Conservation (phyloP, 2,329 filamentous ascomycete species). For the Graphiopsis chlorocephala region DNA sequence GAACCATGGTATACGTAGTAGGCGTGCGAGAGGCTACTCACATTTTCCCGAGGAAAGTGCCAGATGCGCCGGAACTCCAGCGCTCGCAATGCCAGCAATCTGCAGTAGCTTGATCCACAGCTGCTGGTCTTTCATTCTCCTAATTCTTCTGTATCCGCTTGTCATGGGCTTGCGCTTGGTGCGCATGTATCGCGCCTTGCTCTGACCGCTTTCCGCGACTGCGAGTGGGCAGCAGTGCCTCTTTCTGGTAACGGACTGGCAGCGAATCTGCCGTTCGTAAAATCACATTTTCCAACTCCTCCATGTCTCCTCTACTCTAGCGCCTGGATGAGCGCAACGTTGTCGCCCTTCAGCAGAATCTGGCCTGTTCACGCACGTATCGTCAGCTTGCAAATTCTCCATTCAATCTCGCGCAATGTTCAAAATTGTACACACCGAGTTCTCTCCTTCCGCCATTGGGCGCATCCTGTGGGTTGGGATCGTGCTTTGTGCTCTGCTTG, state of each 20-base stretch:
- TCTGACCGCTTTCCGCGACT: not conserved
- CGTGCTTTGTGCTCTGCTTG: slow-evolving; percentile 75
- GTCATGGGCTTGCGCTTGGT: not conserved
- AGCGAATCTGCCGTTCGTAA: not conserved
- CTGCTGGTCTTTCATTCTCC: not conserved
- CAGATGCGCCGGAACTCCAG: slow-evolving; percentile 5
- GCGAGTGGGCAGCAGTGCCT: not conserved
- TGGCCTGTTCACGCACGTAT: slow-evolving; percentile 56
- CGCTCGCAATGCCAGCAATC: not conserved
- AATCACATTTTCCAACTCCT: not conserved
- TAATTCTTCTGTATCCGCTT: not conserved
- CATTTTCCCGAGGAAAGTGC: slow-evolving; percentile 13
- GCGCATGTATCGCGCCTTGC: not conserved
- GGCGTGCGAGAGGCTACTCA: slow-evolving; percentile 20
- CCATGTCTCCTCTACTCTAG: slow-evolving; percentile 19
- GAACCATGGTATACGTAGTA: slow-evolving; percentile 12
- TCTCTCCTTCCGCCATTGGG: slow-evolving; percentile 69
- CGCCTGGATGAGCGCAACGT: slow-evolving; percentile 72
- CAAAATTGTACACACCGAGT: slow-evolving; percentile 59
- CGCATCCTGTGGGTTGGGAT: slow-evolving; percentile 71
- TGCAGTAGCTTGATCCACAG: not conserved
- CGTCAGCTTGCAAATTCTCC: not conserved
- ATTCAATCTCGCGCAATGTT: not conserved
- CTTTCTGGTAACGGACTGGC: not conserved
- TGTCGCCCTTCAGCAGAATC: slow-evolving; percentile 84